phyloP scores from a whole-genome alignment of 2,329 filamentous ascomycete species.

The Venturia nashicola region DNA sequence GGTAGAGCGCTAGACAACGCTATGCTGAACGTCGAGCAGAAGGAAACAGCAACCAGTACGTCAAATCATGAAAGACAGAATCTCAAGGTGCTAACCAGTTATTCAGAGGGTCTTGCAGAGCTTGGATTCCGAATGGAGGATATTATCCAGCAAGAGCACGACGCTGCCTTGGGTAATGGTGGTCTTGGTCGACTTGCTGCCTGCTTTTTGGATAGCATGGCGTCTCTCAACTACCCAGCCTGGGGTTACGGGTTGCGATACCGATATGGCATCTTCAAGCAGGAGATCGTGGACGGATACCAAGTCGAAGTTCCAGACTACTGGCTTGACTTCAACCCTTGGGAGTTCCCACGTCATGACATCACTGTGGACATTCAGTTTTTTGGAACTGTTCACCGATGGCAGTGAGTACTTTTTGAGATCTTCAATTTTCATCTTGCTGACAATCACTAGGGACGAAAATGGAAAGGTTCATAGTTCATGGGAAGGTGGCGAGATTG shows the following conservation, averaged over 20 bases:
- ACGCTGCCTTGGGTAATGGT: slow-evolving; percentile 91
- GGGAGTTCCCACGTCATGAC: slow-evolving; percentile 95
- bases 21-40: slow-evolving; percentile 89
- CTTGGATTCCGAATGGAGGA: slow-evolving; percentile 97
- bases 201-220: slow-evolving; percentile 93
- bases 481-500: slow-evolving; percentile 91
- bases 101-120: slow-evolving; percentile 64
- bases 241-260: slow-evolving; percentile 97
- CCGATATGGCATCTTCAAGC: slow-evolving; percentile 93
- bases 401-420: slow-evolving; percentile 23
- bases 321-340: slow-evolving; percentile 98
- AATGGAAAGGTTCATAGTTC: slow-evolving; percentile 61
- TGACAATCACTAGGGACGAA: slow-evolving; percentile 42
- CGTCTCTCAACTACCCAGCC: slow-evolving; percentile 85
- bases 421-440: background rate
- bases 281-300: slow-evolving; percentile 96
- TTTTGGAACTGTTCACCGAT: slow-evolving; percentile 72
- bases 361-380: slow-evolving; percentile 96
- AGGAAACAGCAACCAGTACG: slow-evolving; percentile 69
- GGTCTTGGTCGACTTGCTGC: slow-evolving; percentile 89
- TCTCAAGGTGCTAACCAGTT: slow-evolving; percentile 3
- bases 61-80: slow-evolving; percentile 13
- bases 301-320: slow-evolving; percentile 98
- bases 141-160: slow-evolving; percentile 86
- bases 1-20: slow-evolving; percentile 93